Percentiles rank a stretch among this genome's conserved stretches.
Evolutionary conservation across 2,329 filamentous ascomycete species (phyloP).

Genomic region (Pseudocercospora crystallina): DNA sequence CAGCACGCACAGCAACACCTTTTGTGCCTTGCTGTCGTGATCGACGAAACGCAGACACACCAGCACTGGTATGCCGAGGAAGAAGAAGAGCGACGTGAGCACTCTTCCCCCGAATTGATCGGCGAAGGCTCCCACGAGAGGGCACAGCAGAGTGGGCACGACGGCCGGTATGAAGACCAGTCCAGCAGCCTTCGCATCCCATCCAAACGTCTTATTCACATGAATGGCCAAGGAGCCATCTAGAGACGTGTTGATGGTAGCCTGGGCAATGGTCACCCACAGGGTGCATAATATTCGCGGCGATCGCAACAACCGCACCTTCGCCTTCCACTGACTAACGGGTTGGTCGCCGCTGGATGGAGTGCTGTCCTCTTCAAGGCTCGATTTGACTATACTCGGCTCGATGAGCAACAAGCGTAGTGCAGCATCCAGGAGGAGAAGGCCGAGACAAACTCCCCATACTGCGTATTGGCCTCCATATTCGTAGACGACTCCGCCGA

Average conservation of each 20-base stretch:
- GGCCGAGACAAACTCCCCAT: constrained; percentile 3
- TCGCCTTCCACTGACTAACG: not conserved
- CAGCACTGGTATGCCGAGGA: constrained; percentile 1
- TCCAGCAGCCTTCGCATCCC: constrained; percentile 2
- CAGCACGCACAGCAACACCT: constrained; percentile 7
- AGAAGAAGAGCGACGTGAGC: not conserved
- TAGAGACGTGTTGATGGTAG: constrained; percentile 7
- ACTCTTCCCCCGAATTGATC: constrained; percentile 3
- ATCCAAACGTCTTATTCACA: constrained; percentile 1
- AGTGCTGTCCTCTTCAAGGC: too few relatives aligned
- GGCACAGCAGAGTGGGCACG: constrained; percentile 3
- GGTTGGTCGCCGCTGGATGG: too few relatives aligned
- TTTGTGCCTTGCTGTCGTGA: not conserved
- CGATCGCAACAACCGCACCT: not conserved
- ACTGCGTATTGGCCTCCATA: constrained; percentile 9
- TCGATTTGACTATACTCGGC: not conserved
- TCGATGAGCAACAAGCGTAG: constrained; percentile 7
- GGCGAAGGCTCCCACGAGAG: constrained; percentile 5
- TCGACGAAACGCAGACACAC: constrained; percentile 8
- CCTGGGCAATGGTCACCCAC: constrained; percentile 3
- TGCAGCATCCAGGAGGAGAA: constrained; percentile 3
- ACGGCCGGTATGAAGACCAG: constrained; percentile 4
- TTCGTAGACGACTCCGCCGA: constrained; percentile 8
- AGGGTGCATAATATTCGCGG: constrained; percentile 4
- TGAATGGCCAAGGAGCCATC: constrained; percentile 10